Conservation (phyloP, 129 eudicot genomes). For the Artemisia tridentata region DNA sequence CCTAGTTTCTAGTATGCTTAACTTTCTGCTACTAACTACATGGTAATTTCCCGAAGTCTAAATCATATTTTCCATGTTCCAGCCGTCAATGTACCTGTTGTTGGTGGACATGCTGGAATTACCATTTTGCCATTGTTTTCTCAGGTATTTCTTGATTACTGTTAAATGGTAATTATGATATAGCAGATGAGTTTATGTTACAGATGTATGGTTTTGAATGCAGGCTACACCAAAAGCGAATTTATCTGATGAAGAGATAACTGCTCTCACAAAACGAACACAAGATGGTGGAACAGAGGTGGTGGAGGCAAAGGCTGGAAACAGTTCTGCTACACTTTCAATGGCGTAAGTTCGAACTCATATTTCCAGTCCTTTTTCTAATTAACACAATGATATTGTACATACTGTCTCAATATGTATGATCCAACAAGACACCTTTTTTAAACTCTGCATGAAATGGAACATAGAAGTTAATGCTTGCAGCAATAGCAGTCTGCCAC, state of each 20-base stretch:
- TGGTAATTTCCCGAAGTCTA: neutral
- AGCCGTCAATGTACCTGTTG: conserved; percentile 82
- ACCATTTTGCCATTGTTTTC: conserved; percentile 86
- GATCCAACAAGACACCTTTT: neutral
- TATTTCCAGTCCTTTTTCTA: neutral
- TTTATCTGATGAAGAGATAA: conserved; percentile 50
- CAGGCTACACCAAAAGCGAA: conserved; percentile 63
- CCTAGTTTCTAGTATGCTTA: too few species aligned
- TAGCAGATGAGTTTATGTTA: neutral
- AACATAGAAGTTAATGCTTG: neutral
- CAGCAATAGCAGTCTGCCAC: neutral
- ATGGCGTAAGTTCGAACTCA: conserved; percentile 61
- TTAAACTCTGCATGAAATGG: neutral
- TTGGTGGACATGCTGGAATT: conserved; percentile 91
- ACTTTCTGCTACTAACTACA: too few species aligned
- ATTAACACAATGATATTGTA: neutral
- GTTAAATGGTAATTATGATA: neutral
- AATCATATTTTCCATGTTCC: conserved; percentile 14
- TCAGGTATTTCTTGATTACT: conserved; percentile 42
- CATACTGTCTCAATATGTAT: neutral
- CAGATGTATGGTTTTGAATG: conserved; percentile 8
- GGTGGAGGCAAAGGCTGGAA: conserved; percentile 95
- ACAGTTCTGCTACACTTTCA: conserved; percentile 85
- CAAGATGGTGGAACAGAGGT: conserved; percentile 97
- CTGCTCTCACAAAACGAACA: conserved; percentile 70